phyloP scores from a whole-genome alignment of 148 eudicot genomes.

The Chenopodium quinoa region DNA sequence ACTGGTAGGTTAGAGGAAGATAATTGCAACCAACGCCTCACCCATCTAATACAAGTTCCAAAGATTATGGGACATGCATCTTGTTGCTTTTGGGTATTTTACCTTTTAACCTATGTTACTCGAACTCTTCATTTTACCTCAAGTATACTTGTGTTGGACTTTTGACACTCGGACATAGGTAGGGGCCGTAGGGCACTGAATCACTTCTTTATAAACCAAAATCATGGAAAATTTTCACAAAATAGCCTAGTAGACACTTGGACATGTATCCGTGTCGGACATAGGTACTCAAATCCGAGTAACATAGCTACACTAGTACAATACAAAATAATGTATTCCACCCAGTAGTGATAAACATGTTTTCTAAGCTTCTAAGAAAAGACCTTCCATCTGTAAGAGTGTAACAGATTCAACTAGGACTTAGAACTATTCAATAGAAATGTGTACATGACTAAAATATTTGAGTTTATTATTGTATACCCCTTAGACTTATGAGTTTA shows the following conservation, averaged over 20 bases:
- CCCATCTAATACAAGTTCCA: neutral
- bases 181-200: too few species aligned
- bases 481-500: neutral
- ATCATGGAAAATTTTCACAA: too few species aligned
- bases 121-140: too few species aligned
- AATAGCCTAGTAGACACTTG: too few species aligned
- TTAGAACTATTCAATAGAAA: too few species aligned
- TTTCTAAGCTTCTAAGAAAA: neutral
- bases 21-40: neutral
- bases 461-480: too few species aligned
- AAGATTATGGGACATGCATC: slow-evolving; percentile 9
- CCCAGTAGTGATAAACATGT: neutral
- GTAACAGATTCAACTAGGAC: neutral
- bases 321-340: neutral
- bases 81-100: neutral
- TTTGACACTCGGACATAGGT: too few species aligned
- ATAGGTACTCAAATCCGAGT: too few species aligned
- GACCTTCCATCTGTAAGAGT: neutral
- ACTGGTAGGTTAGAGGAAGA: slow-evolving; percentile 2
- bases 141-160: too few species aligned
- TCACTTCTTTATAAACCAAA: too few species aligned
- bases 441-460: neutral
- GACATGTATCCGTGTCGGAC: too few species aligned
- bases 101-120: neutral
- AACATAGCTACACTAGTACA: too few species aligned